Conservation (phyloP, 1,139 yeast species). For the Ashbya aceris region DNA sequence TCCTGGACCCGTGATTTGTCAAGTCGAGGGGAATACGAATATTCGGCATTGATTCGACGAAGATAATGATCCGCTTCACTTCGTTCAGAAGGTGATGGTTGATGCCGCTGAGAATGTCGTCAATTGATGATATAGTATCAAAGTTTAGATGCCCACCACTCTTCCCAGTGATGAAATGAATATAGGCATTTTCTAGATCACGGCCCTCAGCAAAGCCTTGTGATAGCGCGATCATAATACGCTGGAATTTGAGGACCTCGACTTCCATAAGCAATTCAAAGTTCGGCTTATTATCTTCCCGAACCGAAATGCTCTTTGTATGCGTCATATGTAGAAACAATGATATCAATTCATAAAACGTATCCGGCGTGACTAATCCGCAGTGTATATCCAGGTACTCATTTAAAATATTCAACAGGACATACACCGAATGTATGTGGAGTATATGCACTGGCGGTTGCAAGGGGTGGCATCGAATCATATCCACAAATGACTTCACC, state of each 20-base stretch:
- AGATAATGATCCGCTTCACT: no score
- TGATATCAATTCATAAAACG: slow-evolving; percentile 14
- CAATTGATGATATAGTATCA: no score
- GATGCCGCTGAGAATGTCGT: no score
- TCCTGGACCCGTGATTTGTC: no score
- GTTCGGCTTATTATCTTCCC: not conserved
- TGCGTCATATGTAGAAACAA: slow-evolving; percentile 6
- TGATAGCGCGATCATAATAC: not conserved
- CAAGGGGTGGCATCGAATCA: slow-evolving; percentile 6
- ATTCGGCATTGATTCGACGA: no score
- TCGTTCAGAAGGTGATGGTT: no score
- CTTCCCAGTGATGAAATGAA: not conserved
- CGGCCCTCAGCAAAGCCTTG: not conserved
- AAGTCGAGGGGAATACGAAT: no score
- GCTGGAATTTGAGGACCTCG: not conserved
- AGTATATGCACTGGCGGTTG: slow-evolving; percentile 5
- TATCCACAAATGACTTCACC: slow-evolving; percentile 3
- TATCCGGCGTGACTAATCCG: slow-evolving; percentile 13
- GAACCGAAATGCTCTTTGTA: not conserved
- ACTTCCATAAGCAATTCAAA: not conserved
- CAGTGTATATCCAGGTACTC: slow-evolving; percentile 8
- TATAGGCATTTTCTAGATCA: not conserved
- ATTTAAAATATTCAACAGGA: slow-evolving; percentile 10
- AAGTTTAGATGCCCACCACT: no score
- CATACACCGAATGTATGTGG: slow-evolving; percentile 5